Percentiles rank a stretch among this genome's conserved stretches.
Evolutionary conservation across 2,329 filamentous ascomycete species (phyloP).

Genomic region (Drechslerella stenobrocha): DNA sequence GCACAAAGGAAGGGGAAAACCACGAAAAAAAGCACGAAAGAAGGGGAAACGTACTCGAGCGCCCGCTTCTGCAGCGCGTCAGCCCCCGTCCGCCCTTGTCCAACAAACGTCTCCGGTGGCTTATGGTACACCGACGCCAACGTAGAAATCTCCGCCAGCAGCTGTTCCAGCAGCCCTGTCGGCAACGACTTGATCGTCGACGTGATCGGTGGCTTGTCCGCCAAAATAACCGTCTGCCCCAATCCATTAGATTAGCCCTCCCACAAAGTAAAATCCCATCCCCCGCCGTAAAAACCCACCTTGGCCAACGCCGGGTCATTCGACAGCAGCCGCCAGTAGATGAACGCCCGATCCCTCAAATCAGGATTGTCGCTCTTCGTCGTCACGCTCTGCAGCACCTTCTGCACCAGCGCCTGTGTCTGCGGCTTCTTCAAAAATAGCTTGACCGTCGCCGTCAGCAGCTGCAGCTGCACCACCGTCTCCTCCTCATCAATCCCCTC

Average conservation of each 20-base stretch:
- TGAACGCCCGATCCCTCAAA: constrained; percentile 93
- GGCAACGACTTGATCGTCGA: constrained; percentile 92
- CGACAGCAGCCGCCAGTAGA: constrained; percentile 95
- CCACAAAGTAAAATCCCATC: too few relatives aligned
- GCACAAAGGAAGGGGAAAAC: constrained; percentile 41
- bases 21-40: not conserved
- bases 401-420: constrained; percentile 87
- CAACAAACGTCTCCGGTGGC: constrained; percentile 95
- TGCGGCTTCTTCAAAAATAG: constrained; percentile 96
- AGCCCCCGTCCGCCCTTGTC: constrained; percentile 88
- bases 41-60: constrained; percentile 67
- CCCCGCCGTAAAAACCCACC: constrained; percentile 60
- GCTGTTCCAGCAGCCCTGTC: constrained; percentile 77
- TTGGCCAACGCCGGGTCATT: constrained; percentile 89
- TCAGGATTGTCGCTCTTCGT: constrained; percentile 97
- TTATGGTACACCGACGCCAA: constrained; percentile 98
- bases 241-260: constrained; percentile 21
- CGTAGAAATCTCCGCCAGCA: constrained; percentile 89
- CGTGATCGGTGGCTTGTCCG: constrained; percentile 89
- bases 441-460: constrained; percentile 94
- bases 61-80: constrained; percentile 93
- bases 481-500: constrained; percentile 96
- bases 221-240: constrained; percentile 85
- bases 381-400: constrained; percentile 88
- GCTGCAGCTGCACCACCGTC: constrained; percentile 96